Base-by-base conservation (phyloP, 202 grass and related monocot genomes). In the Setaria italica region DNA sequence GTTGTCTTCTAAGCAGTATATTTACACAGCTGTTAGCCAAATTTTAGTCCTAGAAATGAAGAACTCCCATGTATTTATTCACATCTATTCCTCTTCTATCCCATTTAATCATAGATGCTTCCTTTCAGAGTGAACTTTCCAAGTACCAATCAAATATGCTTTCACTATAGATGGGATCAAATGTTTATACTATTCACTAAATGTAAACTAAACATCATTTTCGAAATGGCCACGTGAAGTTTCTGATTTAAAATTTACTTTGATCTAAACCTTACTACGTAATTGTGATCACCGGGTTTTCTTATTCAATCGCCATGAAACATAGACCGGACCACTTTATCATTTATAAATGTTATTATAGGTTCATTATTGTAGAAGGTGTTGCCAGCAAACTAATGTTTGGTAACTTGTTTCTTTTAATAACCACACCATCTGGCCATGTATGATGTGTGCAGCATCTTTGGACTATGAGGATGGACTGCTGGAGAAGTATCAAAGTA, bases 371-470 rank as follows among this genome's bases (percentile, higher is more conserved):
- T 21, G 62, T 82, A 68, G 71, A 62, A 62, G 43, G 46, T 80
- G 53, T 34, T 43, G 34, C 42, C 15, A 82, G 32, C 63, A 77
- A 87, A 69, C 43, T 49, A 70, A 82, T 60, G 50, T 82, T 75
- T 82, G 42, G 32, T 82, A 54, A 63, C 42, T 43, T 74, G 48
- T 80, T 55, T 73, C 77, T 80, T 86, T 82, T 42, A 56, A 64
- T 74, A 70, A 42, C 50, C n/a, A 33, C 9, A 34, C 32, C 62
- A 82, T 43, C 51, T 76, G 74, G 42, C 78, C 60, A 59, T 19
- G 8, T 50, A 57, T 76, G 49, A 68, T 20, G 49, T 10, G 51
- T 87, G 35, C 55, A 76, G 25, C 50, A 76, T 76, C 9, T 50
- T 68, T 62, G 56, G 51, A 58, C n/a, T 16, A 51, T 82, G 45